Evolutionary conservation across 2,329 filamentous ascomycete species (phyloP).

Genomic region (Endocalyx cinctus): DNA sequence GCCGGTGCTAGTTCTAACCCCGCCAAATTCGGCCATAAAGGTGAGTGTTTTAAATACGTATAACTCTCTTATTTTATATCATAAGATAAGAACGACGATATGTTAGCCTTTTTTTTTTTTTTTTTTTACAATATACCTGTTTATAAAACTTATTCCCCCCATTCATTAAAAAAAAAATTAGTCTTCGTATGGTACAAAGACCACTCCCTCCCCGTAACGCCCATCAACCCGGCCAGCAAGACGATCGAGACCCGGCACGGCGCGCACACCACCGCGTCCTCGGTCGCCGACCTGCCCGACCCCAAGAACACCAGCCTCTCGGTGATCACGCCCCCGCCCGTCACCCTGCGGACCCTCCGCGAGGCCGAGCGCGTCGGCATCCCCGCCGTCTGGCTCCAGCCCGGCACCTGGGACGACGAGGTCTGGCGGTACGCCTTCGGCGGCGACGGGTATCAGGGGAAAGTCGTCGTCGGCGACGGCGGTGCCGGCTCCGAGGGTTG

Average conservation of each 20-base stretch:
- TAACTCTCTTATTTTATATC: too few relatives aligned
- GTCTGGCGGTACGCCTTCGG: conserved; percentile 64
- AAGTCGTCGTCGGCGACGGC: conserved; percentile 60
- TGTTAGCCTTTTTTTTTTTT: conserved; percentile 1
- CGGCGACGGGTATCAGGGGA: conserved; percentile 34
- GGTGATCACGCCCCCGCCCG: conserved; percentile 79
- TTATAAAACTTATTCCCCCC: background rate
- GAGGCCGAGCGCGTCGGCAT: conserved; percentile 74
- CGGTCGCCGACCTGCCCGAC: conserved; percentile 59
- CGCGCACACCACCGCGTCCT: conserved; percentile 60
- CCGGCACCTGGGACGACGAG: conserved; percentile 77
- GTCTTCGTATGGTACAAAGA: conserved; percentile 87
- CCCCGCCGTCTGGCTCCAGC: conserved; percentile 81
- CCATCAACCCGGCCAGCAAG: conserved; percentile 71
- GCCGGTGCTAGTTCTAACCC: conserved; percentile 84
- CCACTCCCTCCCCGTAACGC: conserved; percentile 71
- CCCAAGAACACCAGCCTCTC: conserved; percentile 72
- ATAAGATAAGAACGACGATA: too few relatives aligned
- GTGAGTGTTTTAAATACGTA: conserved; percentile 39
- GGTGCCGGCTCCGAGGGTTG: conserved; percentile 69
- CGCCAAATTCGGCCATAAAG: conserved; percentile 83
- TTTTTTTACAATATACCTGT: background rate
- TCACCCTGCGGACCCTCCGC: conserved; percentile 68
- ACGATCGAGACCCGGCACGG: conserved; percentile 57
- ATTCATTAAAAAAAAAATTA: too few relatives aligned